These are phyloP conservation scores for Byssothecium circinans DNA, from an alignment of 2,329 filamentous ascomycete genomes.

Conservation along the genomic window DNA sequence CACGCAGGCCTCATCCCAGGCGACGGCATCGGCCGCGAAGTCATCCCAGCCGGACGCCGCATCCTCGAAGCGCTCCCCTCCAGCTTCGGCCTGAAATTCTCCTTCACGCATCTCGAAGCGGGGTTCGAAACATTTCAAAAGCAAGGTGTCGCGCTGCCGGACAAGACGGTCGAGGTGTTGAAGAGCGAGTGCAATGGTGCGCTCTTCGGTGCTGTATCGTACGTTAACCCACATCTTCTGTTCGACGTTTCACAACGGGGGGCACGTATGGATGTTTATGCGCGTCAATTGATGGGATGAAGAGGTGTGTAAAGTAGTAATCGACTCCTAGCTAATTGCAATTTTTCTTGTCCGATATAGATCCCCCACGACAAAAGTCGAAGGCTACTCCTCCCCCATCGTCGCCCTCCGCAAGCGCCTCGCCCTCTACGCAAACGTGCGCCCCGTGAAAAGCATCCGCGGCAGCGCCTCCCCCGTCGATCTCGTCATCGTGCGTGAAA, in stretches of 20 bases:
- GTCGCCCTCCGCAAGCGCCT: conserved; percentile 95
- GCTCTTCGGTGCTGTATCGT: conserved; percentile 90
- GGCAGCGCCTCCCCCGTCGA: conserved; percentile 73
- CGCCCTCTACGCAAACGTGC: conserved; percentile 95
- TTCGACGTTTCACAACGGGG: no score
- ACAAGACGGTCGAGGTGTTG: conserved; percentile 86
- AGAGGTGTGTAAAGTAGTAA: background rate
- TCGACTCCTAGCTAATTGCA: no score
- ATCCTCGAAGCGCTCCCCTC: conserved; percentile 89
- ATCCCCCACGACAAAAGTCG: conserved; percentile 85
- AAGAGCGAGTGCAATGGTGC: conserved; percentile 92
- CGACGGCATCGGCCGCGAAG: conserved; percentile 97
- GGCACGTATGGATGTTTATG: no score
- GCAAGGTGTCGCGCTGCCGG: conserved; percentile 84
- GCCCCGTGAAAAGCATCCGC: conserved; percentile 83
- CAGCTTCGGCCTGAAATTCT: conserved; percentile 91
- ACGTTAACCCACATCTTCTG: no score
- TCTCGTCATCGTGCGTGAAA: conserved; percentile 97
- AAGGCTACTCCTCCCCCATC: conserved; percentile 95
- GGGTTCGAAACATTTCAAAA: conserved; percentile 92
- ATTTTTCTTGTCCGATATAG: no score
- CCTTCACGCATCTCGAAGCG: conserved; percentile 88
- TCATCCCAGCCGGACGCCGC: conserved; percentile 89
- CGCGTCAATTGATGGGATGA: background rate
- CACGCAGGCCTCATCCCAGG: conserved; percentile 85